Base-by-base conservation (phyloP, 2,329 filamentous ascomycete genomes). In the Monosporascus sp. region DNA sequence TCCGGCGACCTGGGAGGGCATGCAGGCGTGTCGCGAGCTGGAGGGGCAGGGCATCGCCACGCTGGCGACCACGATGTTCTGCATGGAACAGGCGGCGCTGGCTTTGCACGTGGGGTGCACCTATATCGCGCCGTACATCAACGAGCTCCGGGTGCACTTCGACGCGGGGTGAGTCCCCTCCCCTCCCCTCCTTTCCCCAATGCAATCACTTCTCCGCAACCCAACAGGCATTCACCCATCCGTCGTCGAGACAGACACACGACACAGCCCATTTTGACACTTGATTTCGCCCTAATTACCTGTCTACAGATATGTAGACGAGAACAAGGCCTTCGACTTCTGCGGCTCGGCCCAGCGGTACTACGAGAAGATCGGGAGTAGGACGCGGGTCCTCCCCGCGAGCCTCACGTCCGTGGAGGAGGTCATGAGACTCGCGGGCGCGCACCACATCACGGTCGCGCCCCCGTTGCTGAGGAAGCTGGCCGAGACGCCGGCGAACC, bases 71-170 rank as follows among this genome's bases (percentile, higher is more conserved):
- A 84, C 81, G 2, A 70, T 88, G 47, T 87, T 87, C 60, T 80
- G 78, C 44, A 74, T 85, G 59, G 73, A 80, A 41, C 84, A 87
- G 62, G 83, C 82, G 0, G 72, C 73, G 1, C 69, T 85, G 1
- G 83, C 84, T 0, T 78, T 74, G 1, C 77, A 83, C 48, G 79
- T 75, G 0, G 73, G 75, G 4, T 86, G 82, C 58, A 76, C 76
- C 1, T 87, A 85, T 59, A 80, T 87, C 44, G 81, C 83, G 0
- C 84, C 84, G 0, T 87, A 85, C 56, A 80, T 87, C 31, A 85
- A 87, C 61, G 82, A 86, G 58, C 69, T 87, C 41, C 79, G 78
- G 57, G 83, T 84, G 5, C 82, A 86, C 59, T 81, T 85, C 52
- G 78, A 82, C 43, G 60, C 69, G 14, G 70, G 66, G 74, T 80